These are phyloP conservation scores for Oropetium thomaeum DNA, from an alignment of 176 grass and related monocot genomes.

Conservation along the genomic window DNA sequence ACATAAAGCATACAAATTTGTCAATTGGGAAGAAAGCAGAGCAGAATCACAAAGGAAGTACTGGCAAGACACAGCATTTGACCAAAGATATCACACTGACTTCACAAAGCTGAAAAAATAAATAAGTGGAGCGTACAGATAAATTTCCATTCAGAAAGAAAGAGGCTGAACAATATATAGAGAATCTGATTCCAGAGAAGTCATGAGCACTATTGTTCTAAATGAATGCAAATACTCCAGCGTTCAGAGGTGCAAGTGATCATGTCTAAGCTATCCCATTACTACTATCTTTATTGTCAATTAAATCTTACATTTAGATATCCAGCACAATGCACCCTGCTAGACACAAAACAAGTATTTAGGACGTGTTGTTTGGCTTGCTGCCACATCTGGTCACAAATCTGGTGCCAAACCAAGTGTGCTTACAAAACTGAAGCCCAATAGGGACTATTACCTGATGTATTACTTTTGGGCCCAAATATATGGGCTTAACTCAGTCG, in stretches of 20 bases:
- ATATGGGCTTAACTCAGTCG: background rate
- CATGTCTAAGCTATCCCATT: background rate
- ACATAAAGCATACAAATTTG: slow-evolving; percentile 57
- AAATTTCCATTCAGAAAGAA: slow-evolving; percentile 10
- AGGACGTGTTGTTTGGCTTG: too few relatives aligned
- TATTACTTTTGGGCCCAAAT: background rate
- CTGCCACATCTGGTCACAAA: too few relatives aligned
- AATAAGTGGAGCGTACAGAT: background rate
- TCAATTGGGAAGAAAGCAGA: slow-evolving; percentile 39
- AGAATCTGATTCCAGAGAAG: too few relatives aligned
- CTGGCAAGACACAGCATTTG: background rate
- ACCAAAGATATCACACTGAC: background rate
- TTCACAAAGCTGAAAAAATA: background rate
- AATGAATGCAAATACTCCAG: background rate
- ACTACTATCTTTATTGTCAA: background rate
- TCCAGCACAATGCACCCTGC: background rate
- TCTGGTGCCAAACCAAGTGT: too few relatives aligned
- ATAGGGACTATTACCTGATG: background rate
- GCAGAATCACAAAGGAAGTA: slow-evolving; percentile 18
- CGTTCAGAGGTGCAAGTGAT: background rate
- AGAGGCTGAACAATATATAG: background rate
- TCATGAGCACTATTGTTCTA: background rate
- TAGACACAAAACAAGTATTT: background rate
- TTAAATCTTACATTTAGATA: background rate
- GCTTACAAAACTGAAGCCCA: slow-evolving; percentile 7